Base-by-base conservation (phyloP, 148 eudicot species). In the Rhododendron kiyosumense region DNA sequence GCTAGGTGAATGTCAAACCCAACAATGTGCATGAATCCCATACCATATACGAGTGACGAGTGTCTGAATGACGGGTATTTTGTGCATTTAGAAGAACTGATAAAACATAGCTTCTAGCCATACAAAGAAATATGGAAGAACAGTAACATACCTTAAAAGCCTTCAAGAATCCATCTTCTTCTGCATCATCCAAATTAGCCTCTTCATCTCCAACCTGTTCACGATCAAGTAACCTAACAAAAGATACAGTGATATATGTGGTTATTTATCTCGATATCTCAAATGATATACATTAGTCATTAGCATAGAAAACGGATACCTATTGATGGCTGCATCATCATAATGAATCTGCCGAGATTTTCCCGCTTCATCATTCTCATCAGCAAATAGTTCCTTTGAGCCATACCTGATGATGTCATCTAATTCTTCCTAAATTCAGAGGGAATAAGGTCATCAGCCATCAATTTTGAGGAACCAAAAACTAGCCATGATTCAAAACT, bases 321-420 rank as follows among this genome's bases (percentile, higher is more conserved):
- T 91, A 83, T 95, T 94, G 78, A 97, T 95, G 78, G 99, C 98
- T 88, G 98, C 89, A 91, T 93, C 98, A 91, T 97, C 99, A 89
- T 97, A 97, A 91, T 94, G 99, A 84, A 97, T 97, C 89, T 97
- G 98, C 41, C 99, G 94, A 75, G 99, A 96, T 91, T 97, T 97
- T 77, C 89, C 92, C 20, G 93, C 96, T 87, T 97, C 99, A 78
- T 97, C 98, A 87, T 94, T 92, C 86, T 97, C 99, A 90, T 97
- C 99, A 87, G 91, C 94, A 90, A 97, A 97, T 73, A 97, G 89
- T 90, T 97, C 99, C 88, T 92, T 94, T 83, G 99, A 95, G 81
- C 99, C 99, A 91, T 97, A 95, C 87, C 98, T 92, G 78, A 97
- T 95, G 89, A 97, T 97, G 92, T 94, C 99, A 91, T 97, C 98